phyloP scores from a whole-genome alignment of 2,329 filamentous ascomycete species.

The Trichoderma semiorbis region DNA sequence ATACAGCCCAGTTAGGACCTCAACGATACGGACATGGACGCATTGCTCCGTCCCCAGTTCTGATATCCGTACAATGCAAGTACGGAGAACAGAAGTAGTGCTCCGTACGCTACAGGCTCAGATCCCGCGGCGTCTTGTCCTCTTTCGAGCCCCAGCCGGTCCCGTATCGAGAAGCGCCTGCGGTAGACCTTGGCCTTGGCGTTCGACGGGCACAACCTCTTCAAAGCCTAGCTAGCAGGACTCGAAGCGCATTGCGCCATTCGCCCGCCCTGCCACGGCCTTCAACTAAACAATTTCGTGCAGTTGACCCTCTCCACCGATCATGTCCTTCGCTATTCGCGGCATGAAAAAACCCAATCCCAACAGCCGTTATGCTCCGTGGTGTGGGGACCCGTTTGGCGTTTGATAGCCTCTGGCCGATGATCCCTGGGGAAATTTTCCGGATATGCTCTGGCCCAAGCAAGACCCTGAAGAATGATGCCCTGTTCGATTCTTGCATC shows the following conservation, averaged over 20 bases:
- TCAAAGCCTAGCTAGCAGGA: not conserved
- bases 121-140: conserved; percentile 7
- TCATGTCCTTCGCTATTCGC: conserved; percentile 16
- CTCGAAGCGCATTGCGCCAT: conserved; percentile 7
- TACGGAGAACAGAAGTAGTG: conserved; percentile 2
- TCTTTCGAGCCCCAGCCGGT: not conserved
- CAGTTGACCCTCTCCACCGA: not conserved
- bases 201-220: not conserved
- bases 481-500: not conserved
- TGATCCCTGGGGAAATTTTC: conserved; percentile 15
- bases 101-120: not conserved
- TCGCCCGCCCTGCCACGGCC: not conserved
- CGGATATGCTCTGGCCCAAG: not conserved
- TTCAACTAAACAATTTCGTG: not conserved
- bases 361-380: conserved; percentile 6
- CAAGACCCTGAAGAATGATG: not conserved
- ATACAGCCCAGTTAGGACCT: not conserved
- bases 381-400: conserved; percentile 10
- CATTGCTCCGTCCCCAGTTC: not conserved
- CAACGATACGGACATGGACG: not conserved
- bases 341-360: conserved; percentile 11
- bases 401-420: conserved; percentile 1
- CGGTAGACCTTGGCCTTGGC: conserved; percentile 2
- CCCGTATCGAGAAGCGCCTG: not conserved
- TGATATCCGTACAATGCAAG: not conserved